Percentiles rank a stretch among this genome's conserved stretches.
Evolutionary conservation across 164 flowering plant genomes (phyloP).

Genomic region (Dillenia suffruticosa): DNA sequence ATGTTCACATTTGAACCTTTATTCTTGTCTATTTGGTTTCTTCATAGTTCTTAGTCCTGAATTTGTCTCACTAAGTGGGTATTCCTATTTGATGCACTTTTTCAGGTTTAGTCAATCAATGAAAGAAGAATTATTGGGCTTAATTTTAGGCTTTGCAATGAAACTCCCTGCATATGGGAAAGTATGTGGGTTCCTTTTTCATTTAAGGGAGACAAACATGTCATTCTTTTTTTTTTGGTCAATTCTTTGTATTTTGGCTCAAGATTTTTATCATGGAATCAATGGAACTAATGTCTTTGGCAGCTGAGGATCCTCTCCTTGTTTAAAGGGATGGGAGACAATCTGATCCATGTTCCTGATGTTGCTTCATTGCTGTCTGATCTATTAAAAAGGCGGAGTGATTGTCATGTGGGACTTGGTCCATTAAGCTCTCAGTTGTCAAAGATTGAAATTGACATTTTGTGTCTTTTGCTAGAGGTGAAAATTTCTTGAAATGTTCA

Average conservation of each 20-base stretch:
- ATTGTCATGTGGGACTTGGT: conserved; percentile 23
- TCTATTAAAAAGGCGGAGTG: conserved; percentile 53
- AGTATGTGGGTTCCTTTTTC: conserved; percentile 33
- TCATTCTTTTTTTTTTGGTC: not conserved
- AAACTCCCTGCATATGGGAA: conserved; percentile 63
- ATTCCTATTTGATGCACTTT: not conserved
- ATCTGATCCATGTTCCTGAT: conserved; percentile 37
- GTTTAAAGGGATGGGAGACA: conserved; percentile 57
- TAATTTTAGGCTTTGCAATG: conserved; percentile 51
- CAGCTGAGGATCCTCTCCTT: conserved; percentile 69
- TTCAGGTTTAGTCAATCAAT: conserved; percentile 61
- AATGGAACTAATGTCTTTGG: conserved; percentile 13
- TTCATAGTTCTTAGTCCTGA: no score
- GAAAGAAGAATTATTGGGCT: conserved; percentile 42
- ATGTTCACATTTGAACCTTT: no score
- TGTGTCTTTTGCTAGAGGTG: conserved; percentile 80
- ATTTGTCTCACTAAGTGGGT: no score
- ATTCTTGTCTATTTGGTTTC: no score
- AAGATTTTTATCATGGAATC: not conserved
- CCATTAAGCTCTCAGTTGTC: conserved; percentile 37
- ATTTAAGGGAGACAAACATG: not conserved
- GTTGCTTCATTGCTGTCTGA: conserved; percentile 43
- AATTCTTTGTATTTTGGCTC: not conserved
- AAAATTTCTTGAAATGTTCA: not conserved
- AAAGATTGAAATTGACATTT: conserved; percentile 42